Percentiles rank a stretch among this genome's conserved stretches.
phyloP scores from a whole-genome alignment of 768 basidiomycete species.

The Inosperma sp. region DNA sequence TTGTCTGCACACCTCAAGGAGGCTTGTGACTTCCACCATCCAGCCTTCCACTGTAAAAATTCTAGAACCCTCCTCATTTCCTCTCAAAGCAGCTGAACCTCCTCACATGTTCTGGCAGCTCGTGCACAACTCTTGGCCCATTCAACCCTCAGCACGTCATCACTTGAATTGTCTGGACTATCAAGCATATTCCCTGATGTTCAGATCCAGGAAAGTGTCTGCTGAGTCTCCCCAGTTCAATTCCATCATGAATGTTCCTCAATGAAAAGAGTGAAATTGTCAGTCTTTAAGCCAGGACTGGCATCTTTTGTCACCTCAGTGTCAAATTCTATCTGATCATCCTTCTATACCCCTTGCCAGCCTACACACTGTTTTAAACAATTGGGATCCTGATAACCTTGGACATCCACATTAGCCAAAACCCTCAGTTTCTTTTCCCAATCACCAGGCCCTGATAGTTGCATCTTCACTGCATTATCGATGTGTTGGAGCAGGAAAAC shows the following conservation, averaged over 20 bases:
- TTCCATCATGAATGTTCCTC: conserved; percentile 5
- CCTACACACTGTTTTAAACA: no score
- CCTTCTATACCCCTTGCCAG: no score
- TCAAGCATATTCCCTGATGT: neutral
- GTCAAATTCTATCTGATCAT: no score
- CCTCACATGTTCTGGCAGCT: neutral
- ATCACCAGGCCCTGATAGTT: conserved; percentile 12
- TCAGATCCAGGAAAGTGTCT: no score
- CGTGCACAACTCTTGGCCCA: neutral
- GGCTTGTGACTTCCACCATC: no score
- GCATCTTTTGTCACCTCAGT: no score
- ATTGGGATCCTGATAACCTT: conserved; percentile 13
- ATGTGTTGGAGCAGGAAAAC: no score
- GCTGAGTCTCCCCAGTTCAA: conserved; percentile 14
- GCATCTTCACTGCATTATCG: no score
- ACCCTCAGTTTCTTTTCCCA: conserved; percentile 14
- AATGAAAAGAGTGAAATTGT: neutral
- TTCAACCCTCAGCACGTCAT: conserved; percentile 7
- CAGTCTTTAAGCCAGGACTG: no score
- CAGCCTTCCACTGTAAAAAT: no score
- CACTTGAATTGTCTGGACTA: neutral
- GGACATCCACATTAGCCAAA: conserved; percentile 16
- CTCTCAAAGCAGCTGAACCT: conserved; percentile 1
- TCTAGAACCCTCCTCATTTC: no score
- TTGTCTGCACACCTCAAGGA: no score